phyloP scores from a whole-genome alignment of 768 basidiomycete genomes.

The Rhodotorula kratochvilovae region DNA sequence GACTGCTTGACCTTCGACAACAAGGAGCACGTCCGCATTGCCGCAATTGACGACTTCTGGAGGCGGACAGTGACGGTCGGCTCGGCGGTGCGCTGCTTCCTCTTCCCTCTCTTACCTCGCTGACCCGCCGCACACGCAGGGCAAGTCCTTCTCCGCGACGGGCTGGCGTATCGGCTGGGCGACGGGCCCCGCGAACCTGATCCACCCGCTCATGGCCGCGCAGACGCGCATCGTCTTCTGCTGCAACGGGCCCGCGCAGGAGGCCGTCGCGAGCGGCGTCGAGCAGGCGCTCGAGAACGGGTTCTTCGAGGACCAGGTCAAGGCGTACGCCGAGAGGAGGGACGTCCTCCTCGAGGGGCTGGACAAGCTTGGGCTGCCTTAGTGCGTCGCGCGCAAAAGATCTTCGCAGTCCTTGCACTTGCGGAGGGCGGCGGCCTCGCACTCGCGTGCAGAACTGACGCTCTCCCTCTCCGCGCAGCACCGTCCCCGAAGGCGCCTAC shows the following conservation, averaged over 20 bases:
- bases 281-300: slow-evolving; percentile 68
- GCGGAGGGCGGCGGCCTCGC: background rate
- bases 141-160: slow-evolving; percentile 79
- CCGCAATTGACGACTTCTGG: slow-evolving; percentile 96
- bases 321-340: slow-evolving; percentile 76
- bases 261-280: slow-evolving; percentile 66
- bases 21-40: slow-evolving; percentile 79
- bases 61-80: slow-evolving; percentile 92
- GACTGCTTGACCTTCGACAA: slow-evolving; percentile 85
- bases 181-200: slow-evolving; percentile 60
- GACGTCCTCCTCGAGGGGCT: slow-evolving; percentile 70
- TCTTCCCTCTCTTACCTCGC: background rate
- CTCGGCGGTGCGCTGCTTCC: slow-evolving; percentile 21
- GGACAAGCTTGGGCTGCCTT: slow-evolving; percentile 56
- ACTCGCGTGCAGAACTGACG: too few species aligned
- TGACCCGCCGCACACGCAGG: background rate
- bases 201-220: slow-evolving; percentile 62
- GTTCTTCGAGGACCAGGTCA: slow-evolving; percentile 72
- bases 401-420: too few species aligned
- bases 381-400: slow-evolving; percentile 13
- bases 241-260: slow-evolving; percentile 47
- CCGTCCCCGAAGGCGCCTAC: slow-evolving; percentile 82
- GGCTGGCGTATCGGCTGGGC: slow-evolving; percentile 98
- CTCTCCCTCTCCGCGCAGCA: slow-evolving; percentile 60
- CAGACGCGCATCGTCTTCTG: slow-evolving; percentile 92